Conservation (phyloP, 1,284 basidiomycete genomes). For the Ganoderma lucidum region DNA sequence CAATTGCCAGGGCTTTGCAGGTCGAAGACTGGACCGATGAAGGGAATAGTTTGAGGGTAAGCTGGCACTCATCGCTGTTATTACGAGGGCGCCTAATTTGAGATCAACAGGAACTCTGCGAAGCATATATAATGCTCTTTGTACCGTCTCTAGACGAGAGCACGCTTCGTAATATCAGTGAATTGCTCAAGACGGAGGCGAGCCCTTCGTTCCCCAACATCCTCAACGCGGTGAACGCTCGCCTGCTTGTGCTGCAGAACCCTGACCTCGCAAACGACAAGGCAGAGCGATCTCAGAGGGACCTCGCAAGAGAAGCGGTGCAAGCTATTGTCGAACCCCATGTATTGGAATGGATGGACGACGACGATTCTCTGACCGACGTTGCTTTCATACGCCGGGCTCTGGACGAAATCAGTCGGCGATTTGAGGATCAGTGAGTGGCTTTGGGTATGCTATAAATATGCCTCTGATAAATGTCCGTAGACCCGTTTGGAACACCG, state of each 20-base stretch:
- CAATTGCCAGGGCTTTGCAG: conserved; percentile 40
- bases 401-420: conserved; percentile 38
- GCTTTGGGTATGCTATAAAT: background rate
- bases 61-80: background rate
- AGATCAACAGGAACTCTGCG: conserved; percentile 23
- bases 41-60: conserved; percentile 43
- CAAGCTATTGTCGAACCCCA: conserved; percentile 51
- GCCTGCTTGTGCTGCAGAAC: conserved; percentile 9
- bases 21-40: conserved; percentile 46
- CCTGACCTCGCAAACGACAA: background rate
- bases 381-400: conserved; percentile 35
- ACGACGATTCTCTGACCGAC: conserved; percentile 48
- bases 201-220: conserved; percentile 27
- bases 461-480: background rate
- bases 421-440: conserved; percentile 43
- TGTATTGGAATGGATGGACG: conserved; percentile 55
- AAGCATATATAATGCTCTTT: conserved; percentile 26
- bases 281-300: conserved; percentile 35
- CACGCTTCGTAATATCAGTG: conserved; percentile 17
- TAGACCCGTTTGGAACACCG: conserved; percentile 47
- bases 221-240: conserved; percentile 16
- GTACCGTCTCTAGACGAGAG: conserved; percentile 25
- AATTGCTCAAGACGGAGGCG: conserved; percentile 15
- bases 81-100: background rate
- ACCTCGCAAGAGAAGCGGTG: conserved; percentile 40